Conservation (phyloP, 1,284 basidiomycete genomes). For the Ustanciosporium gigantosporum region DNA sequence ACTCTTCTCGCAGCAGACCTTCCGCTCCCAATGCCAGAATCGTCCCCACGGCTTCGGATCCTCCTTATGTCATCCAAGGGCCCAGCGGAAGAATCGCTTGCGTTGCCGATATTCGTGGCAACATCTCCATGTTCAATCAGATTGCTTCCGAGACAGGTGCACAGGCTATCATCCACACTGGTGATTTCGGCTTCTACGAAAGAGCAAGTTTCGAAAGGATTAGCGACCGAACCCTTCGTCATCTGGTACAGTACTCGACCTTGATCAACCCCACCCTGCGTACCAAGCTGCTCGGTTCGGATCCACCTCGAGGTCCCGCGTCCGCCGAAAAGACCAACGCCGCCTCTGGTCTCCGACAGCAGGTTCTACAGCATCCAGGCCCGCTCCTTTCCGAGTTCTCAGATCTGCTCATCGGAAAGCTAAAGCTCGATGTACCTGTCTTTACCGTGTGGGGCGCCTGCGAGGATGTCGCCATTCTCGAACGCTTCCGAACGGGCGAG, state of each 20-base stretch:
- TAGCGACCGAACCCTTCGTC: constrained; percentile 87
- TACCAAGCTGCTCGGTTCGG: constrained; percentile 75
- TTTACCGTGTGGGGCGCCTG: constrained; percentile 97
- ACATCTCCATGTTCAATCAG: constrained; percentile 82
- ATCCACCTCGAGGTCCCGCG: constrained; percentile 51
- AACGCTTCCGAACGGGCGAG: constrained; percentile 82
- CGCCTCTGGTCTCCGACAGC: constrained; percentile 39
- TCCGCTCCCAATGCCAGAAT: constrained; percentile 6
- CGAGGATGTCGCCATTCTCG: constrained; percentile 89
- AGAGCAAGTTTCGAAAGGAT: constrained; percentile 80
- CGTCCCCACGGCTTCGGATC: constrained; percentile 10
- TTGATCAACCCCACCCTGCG: constrained; percentile 82
- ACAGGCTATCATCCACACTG: constrained; percentile 82
- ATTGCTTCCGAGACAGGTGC: constrained; percentile 90
- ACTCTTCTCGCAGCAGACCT: constrained; percentile 27
- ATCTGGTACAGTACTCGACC: constrained; percentile 96
- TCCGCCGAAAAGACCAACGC: constrained; percentile 19
- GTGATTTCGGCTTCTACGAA: constrained; percentile 99
- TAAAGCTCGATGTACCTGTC: constrained; percentile 71
- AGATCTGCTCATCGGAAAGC: constrained; percentile 75
- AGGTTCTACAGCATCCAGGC: constrained; percentile 60
- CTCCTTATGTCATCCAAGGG: constrained; percentile 53
- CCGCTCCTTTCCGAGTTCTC: constrained; percentile 84
- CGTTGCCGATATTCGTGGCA: constrained; percentile 81
- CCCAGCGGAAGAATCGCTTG: constrained; percentile 80